These are phyloP conservation scores for Porphyra umbilicalis DNA, from an alignment of 31 red algal species.

Conservation along the genomic window DNA sequence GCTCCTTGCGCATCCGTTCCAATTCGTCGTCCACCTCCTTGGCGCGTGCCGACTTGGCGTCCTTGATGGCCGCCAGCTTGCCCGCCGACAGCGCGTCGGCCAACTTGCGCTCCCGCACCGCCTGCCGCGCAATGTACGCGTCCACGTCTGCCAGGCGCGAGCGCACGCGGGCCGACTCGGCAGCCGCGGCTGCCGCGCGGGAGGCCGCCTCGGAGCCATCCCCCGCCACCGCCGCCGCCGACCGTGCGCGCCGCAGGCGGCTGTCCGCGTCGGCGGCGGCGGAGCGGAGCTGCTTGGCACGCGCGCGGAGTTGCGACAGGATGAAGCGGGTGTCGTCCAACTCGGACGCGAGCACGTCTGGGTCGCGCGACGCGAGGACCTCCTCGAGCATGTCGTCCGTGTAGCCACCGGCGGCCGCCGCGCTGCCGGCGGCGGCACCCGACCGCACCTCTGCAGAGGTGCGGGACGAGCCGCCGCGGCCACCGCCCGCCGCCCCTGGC, in stretches of 20 bases:
- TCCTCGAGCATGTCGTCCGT: constrained; percentile 31
- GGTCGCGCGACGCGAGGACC: constrained; percentile 18
- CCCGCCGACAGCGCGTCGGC: not conserved
- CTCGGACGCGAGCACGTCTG: constrained; percentile 44
- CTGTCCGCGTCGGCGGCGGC: constrained; percentile 8
- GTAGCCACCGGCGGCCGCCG: not conserved
- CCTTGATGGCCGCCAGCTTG: not conserved
- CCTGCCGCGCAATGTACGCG: constrained; percentile 17
- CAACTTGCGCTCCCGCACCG: constrained; percentile 9
- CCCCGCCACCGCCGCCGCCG: constrained; percentile 13
- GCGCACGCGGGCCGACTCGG: not conserved
- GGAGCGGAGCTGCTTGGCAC: constrained; percentile 8
- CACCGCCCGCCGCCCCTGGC: not conserved
- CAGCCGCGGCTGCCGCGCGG: constrained; percentile 25
- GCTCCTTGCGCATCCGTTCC: constrained; percentile 54
- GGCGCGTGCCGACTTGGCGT: constrained; percentile 4
- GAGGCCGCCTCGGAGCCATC: constrained; percentile 13
- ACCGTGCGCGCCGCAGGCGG: constrained; percentile 12
- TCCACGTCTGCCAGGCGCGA: constrained; percentile 6
- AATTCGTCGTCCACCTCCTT: constrained; percentile 60
- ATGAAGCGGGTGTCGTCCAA: constrained; percentile 48
- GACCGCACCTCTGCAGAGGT: not conserved
- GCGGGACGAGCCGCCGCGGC: not conserved
- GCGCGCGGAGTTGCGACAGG: constrained; percentile 18
- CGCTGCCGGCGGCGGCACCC: not conserved